Conservation (phyloP, 2,329 filamentous ascomycete species). For the Penicillium sp. region DNA sequence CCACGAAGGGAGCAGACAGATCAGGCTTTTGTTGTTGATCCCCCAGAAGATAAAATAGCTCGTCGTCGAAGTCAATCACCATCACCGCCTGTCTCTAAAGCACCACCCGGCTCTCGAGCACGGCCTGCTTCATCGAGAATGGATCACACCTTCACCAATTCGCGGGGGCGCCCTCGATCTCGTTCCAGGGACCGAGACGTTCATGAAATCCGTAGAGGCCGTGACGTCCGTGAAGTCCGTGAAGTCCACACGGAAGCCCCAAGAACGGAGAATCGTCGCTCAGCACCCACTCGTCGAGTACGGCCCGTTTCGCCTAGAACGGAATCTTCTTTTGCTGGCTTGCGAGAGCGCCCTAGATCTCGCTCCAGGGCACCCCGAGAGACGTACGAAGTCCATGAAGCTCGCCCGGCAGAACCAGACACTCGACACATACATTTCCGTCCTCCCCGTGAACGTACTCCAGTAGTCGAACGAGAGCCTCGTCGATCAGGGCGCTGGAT, state of each 20-base stretch:
- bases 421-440: background rate
- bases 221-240: background rate
- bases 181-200: background rate
- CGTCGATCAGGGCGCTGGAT: conserved; percentile 4
- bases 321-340: background rate
- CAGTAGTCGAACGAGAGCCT: conserved; percentile 21
- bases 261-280: background rate
- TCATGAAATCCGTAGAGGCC: background rate
- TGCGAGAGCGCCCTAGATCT: background rate
- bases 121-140: background rate
- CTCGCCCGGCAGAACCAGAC: background rate
- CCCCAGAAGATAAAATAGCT: background rate
- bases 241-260: background rate
- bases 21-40: background rate
- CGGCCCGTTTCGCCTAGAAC: background rate
- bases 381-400: background rate
- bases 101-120: background rate
- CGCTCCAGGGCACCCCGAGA: background rate
- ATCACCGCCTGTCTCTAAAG: background rate
- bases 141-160: background rate
- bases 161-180: background rate
- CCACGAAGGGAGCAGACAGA: background rate
- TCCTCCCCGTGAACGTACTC: conserved; percentile 18
- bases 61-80: background rate
- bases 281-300: background rate